Evolutionary conservation across 345 rosid species (phyloP).

Genomic region (Gossypium ekmanianum): DNA sequence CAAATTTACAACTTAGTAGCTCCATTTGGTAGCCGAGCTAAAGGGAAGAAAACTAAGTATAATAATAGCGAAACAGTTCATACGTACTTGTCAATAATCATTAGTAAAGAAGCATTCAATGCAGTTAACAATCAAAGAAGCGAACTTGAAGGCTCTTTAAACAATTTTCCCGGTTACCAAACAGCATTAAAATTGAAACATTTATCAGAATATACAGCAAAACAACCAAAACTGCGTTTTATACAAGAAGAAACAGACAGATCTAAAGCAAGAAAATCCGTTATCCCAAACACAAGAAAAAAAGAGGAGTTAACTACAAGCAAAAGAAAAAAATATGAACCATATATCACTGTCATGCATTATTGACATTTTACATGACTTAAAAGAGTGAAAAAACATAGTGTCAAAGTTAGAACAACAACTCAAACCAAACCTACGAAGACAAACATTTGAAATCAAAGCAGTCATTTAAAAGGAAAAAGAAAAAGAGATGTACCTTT

Average conservation of each 20-base stretch:
- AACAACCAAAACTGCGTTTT: constrained; percentile 3
- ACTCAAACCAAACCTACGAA: constrained; percentile 31
- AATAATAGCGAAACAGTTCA: not conserved
- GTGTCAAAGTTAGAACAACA: constrained; percentile 29
- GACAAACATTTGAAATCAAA: not conserved
- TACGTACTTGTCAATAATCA: not conserved
- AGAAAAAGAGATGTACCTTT: constrained; percentile 5
- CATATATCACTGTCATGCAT: not conserved
- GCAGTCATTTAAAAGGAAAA: not conserved
- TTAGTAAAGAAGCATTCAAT: not conserved
- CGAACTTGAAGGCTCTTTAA: constrained; percentile 6
- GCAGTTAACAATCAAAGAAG: not conserved
- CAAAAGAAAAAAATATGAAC: not conserved
- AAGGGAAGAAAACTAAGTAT: constrained; percentile 17
- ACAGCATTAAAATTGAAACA: constrained; percentile 11
- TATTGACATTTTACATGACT: constrained; percentile 14
- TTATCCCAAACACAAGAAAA: constrained; percentile 12
- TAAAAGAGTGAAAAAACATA: constrained; percentile 18
- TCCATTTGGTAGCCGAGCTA: constrained; percentile 9
- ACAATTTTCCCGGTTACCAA: constrained; percentile 17
- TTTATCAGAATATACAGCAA: not conserved
- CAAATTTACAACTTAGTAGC: not conserved
- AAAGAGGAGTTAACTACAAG: not conserved
- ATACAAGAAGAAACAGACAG: constrained; percentile 16
- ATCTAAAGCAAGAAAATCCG: constrained; percentile 22